Evolutionary conservation across 768 basidiomycete species (phyloP), one percentile per base, ranked within the genome.

Genomic region (Lyophyllum decastes): DNA sequence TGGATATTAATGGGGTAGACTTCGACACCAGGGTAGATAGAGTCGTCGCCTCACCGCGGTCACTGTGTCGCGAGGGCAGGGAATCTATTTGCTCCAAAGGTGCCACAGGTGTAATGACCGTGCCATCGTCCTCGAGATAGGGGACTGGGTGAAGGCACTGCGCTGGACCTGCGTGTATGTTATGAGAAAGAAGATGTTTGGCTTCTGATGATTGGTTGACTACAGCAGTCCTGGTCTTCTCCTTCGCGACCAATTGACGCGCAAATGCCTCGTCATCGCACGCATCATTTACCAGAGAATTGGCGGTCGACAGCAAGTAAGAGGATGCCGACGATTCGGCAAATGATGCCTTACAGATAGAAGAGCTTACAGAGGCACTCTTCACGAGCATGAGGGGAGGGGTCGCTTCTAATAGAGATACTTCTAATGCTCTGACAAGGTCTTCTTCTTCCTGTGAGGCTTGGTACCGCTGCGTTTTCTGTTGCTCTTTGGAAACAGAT

Each of bases 391-490:
- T 7, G 61, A 60, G 44, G 30, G 35, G 24, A 53, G 16, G 38
- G 12, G 12, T 46, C 12, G 58, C 43, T 40, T 61, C 56, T 26
- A 54, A 47, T 63, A 78, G 59, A 1, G 87, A 88, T 57, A 80
- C 80, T 61, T 83, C 78, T 56, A 92, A 62, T 0, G 89, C 90
- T 59, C 77, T 77, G 21, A 82, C 82, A 14, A 92, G 73, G 43
- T 90, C 86, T 27, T 85, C 84, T 56, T 90, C 87, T 66, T 92
- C 89, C 60, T 80, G 78, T 54, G 59, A 68, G 6, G 59, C 64
- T 17, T 80, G 57, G 48, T 73, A 72, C 22, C 75, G 71, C 48
- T 72, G 69, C 30, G 69, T 53, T 25, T 66, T 66, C 61, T 73
- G 64, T 49, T 71, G 68, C 35, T 72, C 64, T 16, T 57, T 58